Evolutionary conservation across 2,329 filamentous ascomycete genomes (phyloP).

Genomic region (Colletotrichum orchidophilum): DNA sequence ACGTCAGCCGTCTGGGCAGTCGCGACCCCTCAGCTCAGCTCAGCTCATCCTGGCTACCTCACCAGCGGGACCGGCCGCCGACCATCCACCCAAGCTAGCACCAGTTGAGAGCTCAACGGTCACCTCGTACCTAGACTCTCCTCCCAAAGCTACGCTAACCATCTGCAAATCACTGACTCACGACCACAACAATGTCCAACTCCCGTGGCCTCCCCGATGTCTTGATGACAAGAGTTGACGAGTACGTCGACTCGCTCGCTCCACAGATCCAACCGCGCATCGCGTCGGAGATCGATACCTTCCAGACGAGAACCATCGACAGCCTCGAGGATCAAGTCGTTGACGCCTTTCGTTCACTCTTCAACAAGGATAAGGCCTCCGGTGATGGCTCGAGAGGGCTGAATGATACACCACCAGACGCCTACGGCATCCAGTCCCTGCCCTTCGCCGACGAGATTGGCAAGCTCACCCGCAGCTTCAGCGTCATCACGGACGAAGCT

Average conservation of each 20-base stretch:
- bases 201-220: slow-evolving; percentile 50
- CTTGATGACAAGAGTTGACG: slow-evolving; percentile 54
- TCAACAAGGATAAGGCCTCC: slow-evolving; percentile 45
- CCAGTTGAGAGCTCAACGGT: not conserved
- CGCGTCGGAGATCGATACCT: slow-evolving; percentile 52
- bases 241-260: slow-evolving; percentile 57
- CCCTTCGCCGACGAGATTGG: slow-evolving; percentile 58
- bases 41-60: not conserved
- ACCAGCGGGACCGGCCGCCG: not conserved
- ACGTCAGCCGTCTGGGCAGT: not conserved
- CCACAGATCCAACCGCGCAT: slow-evolving; percentile 58
- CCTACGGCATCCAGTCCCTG: slow-evolving; percentile 52
- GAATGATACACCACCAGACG: slow-evolving; percentile 47
- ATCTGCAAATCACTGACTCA: not conserved
- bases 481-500: slow-evolving; percentile 50
- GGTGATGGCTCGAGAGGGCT: slow-evolving; percentile 39
- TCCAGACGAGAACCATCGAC: slow-evolving; percentile 56
- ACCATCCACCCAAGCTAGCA: not conserved
- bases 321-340: slow-evolving; percentile 54
- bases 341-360: slow-evolving; percentile 55
- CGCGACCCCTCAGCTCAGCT: not conserved
- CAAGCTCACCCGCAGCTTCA: slow-evolving; percentile 50
- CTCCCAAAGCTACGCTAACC: not conserved
- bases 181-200: slow-evolving; percentile 41
- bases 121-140: not conserved